Evolutionary conservation across 495 filamentous ascomycete genomes (phyloP).

Genomic region (Podospora bellae-mahoneyi): DNA sequence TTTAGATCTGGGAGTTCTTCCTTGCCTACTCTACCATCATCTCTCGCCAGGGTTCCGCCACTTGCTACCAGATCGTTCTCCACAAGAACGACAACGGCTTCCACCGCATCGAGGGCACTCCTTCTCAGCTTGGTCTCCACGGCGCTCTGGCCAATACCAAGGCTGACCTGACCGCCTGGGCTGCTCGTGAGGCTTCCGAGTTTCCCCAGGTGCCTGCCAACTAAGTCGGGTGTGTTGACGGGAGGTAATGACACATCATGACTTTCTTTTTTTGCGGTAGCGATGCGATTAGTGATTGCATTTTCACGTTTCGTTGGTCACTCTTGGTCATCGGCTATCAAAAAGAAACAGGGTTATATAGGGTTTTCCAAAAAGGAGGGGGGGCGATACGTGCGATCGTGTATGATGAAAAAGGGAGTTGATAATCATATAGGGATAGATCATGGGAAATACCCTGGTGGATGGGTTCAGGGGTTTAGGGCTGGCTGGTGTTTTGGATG

Average conservation of each 20-base stretch:
- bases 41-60: constrained; percentile 87
- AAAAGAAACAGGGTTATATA: neutral
- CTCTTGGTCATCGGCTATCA: neutral
- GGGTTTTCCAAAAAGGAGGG: neutral
- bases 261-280: constrained; percentile 3
- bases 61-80: constrained; percentile 91
- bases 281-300: neutral
- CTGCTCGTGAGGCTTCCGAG: constrained; percentile 42
- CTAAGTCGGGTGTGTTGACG: constrained; percentile 20
- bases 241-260: neutral
- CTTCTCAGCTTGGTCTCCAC: constrained; percentile 68
- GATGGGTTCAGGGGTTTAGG: neutral
- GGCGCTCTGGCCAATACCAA: constrained; percentile 58
- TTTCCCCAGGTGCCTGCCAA: constrained; percentile 41
- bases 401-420: neutral
- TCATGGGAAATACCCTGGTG: constrained; percentile 3
- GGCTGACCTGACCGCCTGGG: constrained; percentile 44
- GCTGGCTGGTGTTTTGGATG: neutral
- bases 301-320: constrained; percentile 4
- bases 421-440: neutral
- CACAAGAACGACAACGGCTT: constrained; percentile 98
- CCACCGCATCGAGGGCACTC: constrained; percentile 85
- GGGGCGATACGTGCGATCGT: neutral
- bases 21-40: constrained; percentile 89
- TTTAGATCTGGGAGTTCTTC: constrained; percentile 97